Evolutionary conservation across 1,284 basidiomycete species (phyloP), one percentile per base, ranked within the genome.

Genomic region (Clitocybe nebularis): DNA sequence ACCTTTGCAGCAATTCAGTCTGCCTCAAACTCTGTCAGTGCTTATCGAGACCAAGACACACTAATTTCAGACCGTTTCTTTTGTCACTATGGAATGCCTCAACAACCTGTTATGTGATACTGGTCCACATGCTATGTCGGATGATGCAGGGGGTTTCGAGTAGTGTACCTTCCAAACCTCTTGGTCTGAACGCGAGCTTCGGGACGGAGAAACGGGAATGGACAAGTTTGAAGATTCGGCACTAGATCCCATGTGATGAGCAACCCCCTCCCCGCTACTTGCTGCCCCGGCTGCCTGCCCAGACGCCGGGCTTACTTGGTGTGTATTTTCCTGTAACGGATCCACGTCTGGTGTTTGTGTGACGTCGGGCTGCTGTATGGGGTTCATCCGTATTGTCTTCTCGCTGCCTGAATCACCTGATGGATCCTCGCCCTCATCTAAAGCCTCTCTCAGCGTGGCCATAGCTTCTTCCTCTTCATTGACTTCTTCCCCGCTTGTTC

Each of bases 131-230:
- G 46, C 47, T 34, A 59, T 28, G 11, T 46, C 46, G 3, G 52
- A 52, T 28, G 53, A 52, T 7, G 50, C 57, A 8, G 63, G 62
- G 24, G 57, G 55, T 26, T 50, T 55, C 19, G 44, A 53, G 41
- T 56, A 64, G 42, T 62, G 55, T 16, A 64, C 54, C 2, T 43
- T 43, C 52, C 52, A 52, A 1, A 37, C 43, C 6, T 46, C 39
- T 32, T 44, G 36, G 16, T 26, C 48, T 32, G 38, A 24, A 17
- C 28, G 19, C 20, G 39, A 36, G 16, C 19, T 19, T 7, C 39
- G 45, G 16, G 44, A 46, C n/a, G 13, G 13, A 13, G 25, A 16
- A 11, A 17, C 4, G 16, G 36, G 34, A 20, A 45, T 35, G n/a
- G 44, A 43, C 17, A 45, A 36, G 17, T 30, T 37, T 24, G 39